Percentiles rank a stretch among this genome's conserved stretches.
phyloP scores from a whole-genome alignment of 371 early-diverging fungal genomes.

The Polyrhizophydium stewartii region DNA sequence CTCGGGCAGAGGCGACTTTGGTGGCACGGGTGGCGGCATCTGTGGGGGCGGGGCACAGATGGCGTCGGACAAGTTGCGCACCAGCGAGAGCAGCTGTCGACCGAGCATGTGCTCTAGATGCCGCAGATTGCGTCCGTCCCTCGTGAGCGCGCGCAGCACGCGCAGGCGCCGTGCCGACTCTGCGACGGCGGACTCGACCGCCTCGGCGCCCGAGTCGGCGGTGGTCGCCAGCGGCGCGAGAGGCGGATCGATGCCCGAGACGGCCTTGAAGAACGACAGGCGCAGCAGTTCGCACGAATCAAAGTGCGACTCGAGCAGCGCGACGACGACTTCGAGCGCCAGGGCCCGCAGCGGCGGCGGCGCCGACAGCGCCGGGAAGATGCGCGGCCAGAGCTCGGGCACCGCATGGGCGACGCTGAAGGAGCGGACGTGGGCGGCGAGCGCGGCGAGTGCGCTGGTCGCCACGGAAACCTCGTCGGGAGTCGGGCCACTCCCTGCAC shows the following conservation, averaged over 20 bases:
- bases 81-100: not conserved
- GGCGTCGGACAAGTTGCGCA: too few species aligned
- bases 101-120: constrained; percentile 66
- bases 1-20: constrained; percentile 52
- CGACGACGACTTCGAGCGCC: not conserved
- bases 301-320: constrained; percentile 1
- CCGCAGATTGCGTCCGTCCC: constrained; percentile 67
- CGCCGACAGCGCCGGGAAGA: not conserved
- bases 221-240: too few species aligned
- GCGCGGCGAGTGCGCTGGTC: too few species aligned
- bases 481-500: too few species aligned
- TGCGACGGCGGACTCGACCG: too few species aligned
- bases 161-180: not conserved
- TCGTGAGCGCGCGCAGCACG: constrained; percentile 44
- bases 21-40: too few species aligned
- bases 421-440: not conserved
- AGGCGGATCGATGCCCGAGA: not conserved
- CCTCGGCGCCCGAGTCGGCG: too few species aligned
- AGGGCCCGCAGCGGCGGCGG: not conserved
- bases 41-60: too few species aligned
- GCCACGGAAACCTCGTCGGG: too few species aligned
- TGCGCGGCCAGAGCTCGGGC: not conserved
- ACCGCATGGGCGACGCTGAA: not conserved
- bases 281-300: not conserved
- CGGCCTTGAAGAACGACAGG: not conserved